These are phyloP conservation scores for Ceratocystiopsis minuta DNA, from an alignment of 2,329 filamentous ascomycete genomes.

Conservation along the genomic window DNA sequence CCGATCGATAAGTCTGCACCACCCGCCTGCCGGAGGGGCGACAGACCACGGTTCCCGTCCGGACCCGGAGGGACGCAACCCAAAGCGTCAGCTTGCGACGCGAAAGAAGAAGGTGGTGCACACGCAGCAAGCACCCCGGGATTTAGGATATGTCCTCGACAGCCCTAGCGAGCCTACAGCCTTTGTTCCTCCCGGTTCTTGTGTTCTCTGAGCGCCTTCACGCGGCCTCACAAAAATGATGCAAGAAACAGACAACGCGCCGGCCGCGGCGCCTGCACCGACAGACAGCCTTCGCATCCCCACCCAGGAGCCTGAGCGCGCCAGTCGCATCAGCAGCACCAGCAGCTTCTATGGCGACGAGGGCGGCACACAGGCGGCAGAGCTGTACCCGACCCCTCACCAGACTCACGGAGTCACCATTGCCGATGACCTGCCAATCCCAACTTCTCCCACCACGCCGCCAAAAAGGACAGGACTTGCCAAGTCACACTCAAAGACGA, in stretches of 20 bases:
- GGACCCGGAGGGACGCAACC: constrained; percentile 1
- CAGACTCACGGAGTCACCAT: constrained; percentile 6
- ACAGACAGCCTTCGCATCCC: too few species aligned
- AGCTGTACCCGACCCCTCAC: background rate
- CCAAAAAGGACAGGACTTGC: too few species aligned
- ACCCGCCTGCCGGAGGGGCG: constrained; percentile 1
- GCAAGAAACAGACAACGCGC: background rate
- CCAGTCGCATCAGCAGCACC: too few species aligned
- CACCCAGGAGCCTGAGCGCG: too few species aligned
- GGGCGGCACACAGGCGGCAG: too few species aligned
- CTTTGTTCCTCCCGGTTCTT: too few species aligned
- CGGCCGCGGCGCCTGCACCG: background rate
- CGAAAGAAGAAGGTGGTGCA: background rate
- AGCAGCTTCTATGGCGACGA: too few species aligned
- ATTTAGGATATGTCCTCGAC: constrained; percentile 3
- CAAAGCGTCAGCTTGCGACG: background rate
- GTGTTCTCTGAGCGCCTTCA: too few species aligned
- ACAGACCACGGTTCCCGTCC: constrained; percentile 1
- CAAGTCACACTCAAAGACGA: constrained; percentile 24
- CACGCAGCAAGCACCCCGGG: background rate
- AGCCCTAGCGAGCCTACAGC: too few species aligned
- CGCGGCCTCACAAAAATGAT: constrained; percentile 1
- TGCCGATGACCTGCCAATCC: constrained; percentile 12
- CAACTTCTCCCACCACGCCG: constrained; percentile 8
- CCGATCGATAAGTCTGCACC: background rate